Base-by-base conservation (phyloP, 306 rosid species). In the Acacia crassicarpa region DNA sequence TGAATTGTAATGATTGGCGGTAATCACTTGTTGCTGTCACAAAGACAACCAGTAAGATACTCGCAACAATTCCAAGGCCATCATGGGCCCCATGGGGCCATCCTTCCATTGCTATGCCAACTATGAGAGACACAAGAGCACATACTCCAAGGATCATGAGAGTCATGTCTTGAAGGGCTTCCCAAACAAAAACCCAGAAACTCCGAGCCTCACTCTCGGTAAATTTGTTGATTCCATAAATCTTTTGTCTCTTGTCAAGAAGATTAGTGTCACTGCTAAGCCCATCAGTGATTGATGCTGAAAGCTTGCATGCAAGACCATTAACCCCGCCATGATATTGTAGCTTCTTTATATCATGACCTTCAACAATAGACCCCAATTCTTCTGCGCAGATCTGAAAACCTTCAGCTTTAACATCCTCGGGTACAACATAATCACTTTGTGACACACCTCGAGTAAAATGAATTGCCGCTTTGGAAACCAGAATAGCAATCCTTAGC, bases 101-200 rank as follows among this genome's bases (percentile, higher is more conserved):
- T 46, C 97, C 99, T 84, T 93, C 99, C 40, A 86, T 92, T 78
- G 89, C 89, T 81, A 93, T 85, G 76, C 99, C 99, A 78, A 95
- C 98, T 1, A 89, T 56, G 68, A 95, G 84, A 72, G 99, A 95
- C 83, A 95, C 89, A 66, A 95, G 72, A 75, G 99, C 98, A 79
- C 99, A 95, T 48, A 87, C 87, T 75, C 94, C 99, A 46, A 93
- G 98, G 73, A 95, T 91, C 97, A 93, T 93, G 56, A 95, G 97
- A 81, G 99, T 93, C 99, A 92, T 91, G 89, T 93, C 99, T 32
- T 95, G 98, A 79, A 95, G 95, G 71, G 99, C 98, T 91, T 95
- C 99, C 97, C 97, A 93, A 84, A 93, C 97, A 84, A 95, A 95
- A 79, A 95, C 74, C 87, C 87, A 93, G 89, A 95, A 93, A 82